Percentiles rank a stretch among this genome's conserved stretches.
These are phyloP conservation scores for Pythium sp. DNA, from an alignment of 352 stramenopile genomes.

Conservation along the genomic window DNA sequence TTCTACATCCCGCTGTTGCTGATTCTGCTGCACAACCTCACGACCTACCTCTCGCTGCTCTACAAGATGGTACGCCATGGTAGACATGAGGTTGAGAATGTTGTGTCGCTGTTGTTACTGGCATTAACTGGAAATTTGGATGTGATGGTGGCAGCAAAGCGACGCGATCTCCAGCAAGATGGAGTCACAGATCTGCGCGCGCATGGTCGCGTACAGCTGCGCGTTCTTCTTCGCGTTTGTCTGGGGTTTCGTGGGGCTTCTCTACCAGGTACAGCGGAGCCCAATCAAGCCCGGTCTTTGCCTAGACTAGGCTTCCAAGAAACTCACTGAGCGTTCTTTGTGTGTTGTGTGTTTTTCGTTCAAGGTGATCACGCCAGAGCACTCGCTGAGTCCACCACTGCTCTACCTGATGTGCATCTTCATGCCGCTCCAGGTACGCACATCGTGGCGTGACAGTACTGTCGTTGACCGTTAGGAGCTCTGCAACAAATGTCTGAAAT, in stretches of 20 bases:
- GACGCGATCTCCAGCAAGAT: constrained; percentile 60
- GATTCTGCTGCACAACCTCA: constrained; percentile 55
- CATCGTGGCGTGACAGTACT: too few species aligned
- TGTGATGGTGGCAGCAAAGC: constrained; percentile 21
- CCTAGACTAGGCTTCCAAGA: background rate
- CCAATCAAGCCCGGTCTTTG: background rate
- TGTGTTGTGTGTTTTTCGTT: background rate
- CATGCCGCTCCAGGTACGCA: constrained; percentile 57
- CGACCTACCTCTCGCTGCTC: constrained; percentile 56
- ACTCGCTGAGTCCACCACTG: constrained; percentile 44
- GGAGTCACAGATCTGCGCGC: constrained; percentile 64
- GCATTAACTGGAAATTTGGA: background rate
- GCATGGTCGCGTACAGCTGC: constrained; percentile 65
- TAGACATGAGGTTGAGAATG: too few species aligned
- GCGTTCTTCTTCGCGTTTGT: constrained; percentile 54
- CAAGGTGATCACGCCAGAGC: constrained; percentile 35
- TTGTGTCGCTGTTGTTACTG: background rate
- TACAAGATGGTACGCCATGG: constrained; percentile 52
- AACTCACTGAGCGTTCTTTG: background rate
- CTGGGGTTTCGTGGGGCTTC: constrained; percentile 37
- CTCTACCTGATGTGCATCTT: constrained; percentile 71
- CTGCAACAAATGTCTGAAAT: background rate
- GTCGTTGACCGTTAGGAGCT: too few species aligned
- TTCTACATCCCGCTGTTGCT: constrained; percentile 60
- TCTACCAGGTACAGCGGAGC: constrained; percentile 39